Conservation (phyloP, 768 basidiomycete genomes). For the Phanerochaete carnosa region DNA sequence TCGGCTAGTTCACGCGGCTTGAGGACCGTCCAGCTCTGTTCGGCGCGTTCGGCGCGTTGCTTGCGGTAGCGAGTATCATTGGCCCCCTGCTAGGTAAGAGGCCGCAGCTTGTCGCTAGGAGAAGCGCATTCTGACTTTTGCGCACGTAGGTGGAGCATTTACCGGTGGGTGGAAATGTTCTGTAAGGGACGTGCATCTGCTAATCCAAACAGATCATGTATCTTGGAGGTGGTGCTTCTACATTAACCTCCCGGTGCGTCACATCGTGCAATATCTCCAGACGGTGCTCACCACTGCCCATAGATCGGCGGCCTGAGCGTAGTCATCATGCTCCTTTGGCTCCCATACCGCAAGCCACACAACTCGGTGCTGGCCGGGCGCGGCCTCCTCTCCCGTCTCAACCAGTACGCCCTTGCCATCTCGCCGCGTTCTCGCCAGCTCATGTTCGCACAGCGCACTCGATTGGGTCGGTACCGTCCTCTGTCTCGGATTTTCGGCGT, state of each 20-base stretch:
- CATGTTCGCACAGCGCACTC: background rate
- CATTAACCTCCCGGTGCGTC: background rate
- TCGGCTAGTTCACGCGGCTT: background rate
- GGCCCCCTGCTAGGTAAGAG: background rate
- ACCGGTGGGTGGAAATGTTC: background rate
- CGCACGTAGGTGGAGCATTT: background rate
- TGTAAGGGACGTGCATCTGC: background rate
- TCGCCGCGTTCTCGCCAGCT: background rate
- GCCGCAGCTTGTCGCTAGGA: background rate
- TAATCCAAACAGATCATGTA: background rate
- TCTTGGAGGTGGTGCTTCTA: no score
- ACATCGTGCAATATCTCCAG: background rate
- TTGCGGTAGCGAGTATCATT: background rate
- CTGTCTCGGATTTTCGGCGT: background rate
- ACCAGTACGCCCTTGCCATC: background rate
- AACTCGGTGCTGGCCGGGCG: background rate
- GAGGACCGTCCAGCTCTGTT: no score
- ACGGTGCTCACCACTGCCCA: background rate
- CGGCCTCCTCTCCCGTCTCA: background rate
- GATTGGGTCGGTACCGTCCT: background rate
- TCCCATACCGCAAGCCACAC: background rate
- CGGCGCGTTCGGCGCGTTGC: background rate
- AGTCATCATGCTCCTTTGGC: background rate
- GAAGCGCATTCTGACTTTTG: background rate
- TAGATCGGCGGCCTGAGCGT: background rate